These are phyloP conservation scores for Circinella minor DNA, from an alignment of 371 early-diverging fungal genomes.

Conservation along the genomic window DNA sequence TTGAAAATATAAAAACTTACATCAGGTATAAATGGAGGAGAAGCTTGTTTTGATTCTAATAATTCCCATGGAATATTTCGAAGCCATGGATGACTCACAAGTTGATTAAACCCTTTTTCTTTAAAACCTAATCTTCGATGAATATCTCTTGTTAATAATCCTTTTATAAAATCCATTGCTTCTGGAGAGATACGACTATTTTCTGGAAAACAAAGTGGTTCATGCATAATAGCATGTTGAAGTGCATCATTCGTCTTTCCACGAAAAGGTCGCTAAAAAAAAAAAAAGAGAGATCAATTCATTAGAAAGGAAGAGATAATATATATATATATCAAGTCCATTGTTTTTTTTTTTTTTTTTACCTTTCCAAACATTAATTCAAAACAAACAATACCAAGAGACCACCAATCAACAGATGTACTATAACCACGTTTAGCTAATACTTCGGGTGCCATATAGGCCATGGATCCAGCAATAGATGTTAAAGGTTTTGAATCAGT, in stretches of 20 bases:
- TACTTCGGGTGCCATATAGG: slow-evolving; percentile 82
- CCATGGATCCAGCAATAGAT: slow-evolving; percentile 76
- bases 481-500: slow-evolving; percentile 59
- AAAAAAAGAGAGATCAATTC: slow-evolving; percentile 8
- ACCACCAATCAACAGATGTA: slow-evolving; percentile 86
- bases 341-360: no score
- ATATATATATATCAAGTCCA: no score
- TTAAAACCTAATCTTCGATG: slow-evolving; percentile 62
- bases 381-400: slow-evolving; percentile 81
- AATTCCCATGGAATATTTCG: slow-evolving; percentile 61
- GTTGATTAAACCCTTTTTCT: slow-evolving; percentile 51
- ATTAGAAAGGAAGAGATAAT: background rate
- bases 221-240: slow-evolving; percentile 66
- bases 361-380: slow-evolving; percentile 81
- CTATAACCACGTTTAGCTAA: slow-evolving; percentile 70
- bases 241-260: slow-evolving; percentile 81
- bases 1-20: slow-evolving; percentile 24
- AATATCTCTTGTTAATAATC: slow-evolving; percentile 64
- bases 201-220: slow-evolving; percentile 64
- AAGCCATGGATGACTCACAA: slow-evolving; percentile 68
- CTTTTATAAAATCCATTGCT: slow-evolving; percentile 63
- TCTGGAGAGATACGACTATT: slow-evolving; percentile 48
- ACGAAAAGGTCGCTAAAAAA: slow-evolving; percentile 77
- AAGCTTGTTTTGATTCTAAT: slow-evolving; percentile 56
- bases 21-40: slow-evolving; percentile 74